Evolutionary conservation across 2,329 filamentous ascomycete species (phyloP).

Genomic region (Ophiostoma ulmi): DNA sequence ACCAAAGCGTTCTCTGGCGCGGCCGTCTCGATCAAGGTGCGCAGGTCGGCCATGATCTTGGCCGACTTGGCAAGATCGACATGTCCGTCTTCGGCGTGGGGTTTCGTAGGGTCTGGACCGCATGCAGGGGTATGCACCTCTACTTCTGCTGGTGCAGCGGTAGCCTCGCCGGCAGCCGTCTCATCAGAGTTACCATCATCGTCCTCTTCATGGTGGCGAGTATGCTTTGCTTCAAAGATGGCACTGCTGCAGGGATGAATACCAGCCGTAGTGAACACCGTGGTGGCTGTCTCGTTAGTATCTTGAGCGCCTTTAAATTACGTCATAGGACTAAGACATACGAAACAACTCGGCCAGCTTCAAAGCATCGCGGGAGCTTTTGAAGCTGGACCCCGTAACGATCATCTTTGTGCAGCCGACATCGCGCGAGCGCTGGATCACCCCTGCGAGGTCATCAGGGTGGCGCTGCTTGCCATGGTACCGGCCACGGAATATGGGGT

Average conservation of each 20-base stretch:
- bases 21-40: constrained; percentile 56
- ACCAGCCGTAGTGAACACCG: constrained; percentile 84
- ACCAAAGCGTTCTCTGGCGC: constrained; percentile 52
- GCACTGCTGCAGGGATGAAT: constrained; percentile 88
- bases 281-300: constrained; percentile 52
- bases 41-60: constrained; percentile 55
- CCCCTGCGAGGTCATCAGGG: constrained; percentile 65
- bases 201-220: constrained; percentile 43
- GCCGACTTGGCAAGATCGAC: constrained; percentile 42
- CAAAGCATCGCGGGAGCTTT: constrained; percentile 69
- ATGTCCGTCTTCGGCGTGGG: constrained; percentile 43
- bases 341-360: constrained; percentile 68
- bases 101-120: constrained; percentile 48
- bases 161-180: constrained; percentile 31
- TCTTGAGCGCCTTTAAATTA: not conserved
- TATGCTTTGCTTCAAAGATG: constrained; percentile 60
- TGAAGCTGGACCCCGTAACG: constrained; percentile 83
- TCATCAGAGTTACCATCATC: constrained; percentile 37
- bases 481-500: constrained; percentile 78
- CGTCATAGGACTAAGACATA: constrained; percentile 39
- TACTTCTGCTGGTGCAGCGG: not conserved
- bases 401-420: constrained; percentile 86
- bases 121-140: constrained; percentile 47
- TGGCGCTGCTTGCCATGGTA: constrained; percentile 78
- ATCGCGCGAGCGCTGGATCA: constrained; percentile 71